Evolutionary conservation across 192 early-diverging fungal genomes (phyloP), one percentile per base, ranked within the genome.

Genomic region (Backusella westeae): DNA sequence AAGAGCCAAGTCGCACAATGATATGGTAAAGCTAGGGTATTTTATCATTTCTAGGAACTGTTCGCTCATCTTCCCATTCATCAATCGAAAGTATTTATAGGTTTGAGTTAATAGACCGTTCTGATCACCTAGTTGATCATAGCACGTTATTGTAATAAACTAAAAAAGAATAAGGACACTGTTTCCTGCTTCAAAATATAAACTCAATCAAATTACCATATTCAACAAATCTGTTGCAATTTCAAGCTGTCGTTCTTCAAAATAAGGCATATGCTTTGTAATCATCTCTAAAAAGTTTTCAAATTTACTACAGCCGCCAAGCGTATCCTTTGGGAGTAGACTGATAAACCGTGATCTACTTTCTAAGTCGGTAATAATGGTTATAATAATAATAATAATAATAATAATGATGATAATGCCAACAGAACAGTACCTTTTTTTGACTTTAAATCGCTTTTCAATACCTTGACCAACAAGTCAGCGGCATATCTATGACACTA

Each of bases 11-110:
- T 71, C 70, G 32, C 70, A 71, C 10, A 71, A 12, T 49, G 35
- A 23, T 34, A 71, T 71, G 1, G 15, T 42, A 23, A 71, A 71
- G 23, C 39, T 46, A 17, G 70, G 70, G 29, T 71, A 71, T 71
- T 14, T 71, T 32, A 49, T 71, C 56, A 63, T 63, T 63, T 63
- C 56, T 12, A 63, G 9, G 10, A 29, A 26, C 3, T 63, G 56
- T 12, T 63, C 23, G 56, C 56, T 63, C 56, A 63, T 63, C n/a
- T 29, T 4, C 29, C 56, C 56, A 29, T 26, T 14, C 56, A 63
- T 63, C 12, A 63, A 29, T 26, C 56, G 56, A 63, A 63, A 26
- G 4, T 63, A 29, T 29, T 63, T 63, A 29, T 63, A 63, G 1
- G 12, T 63, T 14, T 63, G 56, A 9, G 56, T 63, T 12, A 63